A percentile compares a stretch with the other conserved stretches of the same genome.
phyloP scores from a whole-genome alignment of 73 alveolate species.

The Loxodes magnus region DNA sequence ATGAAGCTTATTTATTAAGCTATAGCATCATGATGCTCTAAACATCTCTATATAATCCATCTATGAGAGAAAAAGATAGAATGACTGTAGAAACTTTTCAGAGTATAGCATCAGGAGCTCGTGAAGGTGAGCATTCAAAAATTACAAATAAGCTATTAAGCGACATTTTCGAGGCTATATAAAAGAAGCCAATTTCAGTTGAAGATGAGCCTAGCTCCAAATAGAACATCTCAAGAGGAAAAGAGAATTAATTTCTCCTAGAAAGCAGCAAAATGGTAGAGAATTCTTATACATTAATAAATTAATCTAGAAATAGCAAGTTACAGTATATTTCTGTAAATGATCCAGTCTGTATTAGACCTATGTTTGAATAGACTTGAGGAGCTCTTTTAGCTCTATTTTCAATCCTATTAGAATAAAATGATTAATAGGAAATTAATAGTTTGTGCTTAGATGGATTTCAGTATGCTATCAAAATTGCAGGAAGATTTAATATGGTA shows the following conservation, averaged over 20 bases:
- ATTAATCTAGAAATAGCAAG: constrained; percentile 21
- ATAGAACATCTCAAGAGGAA: constrained; percentile 39
- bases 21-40: constrained; percentile 89
- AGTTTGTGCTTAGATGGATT: constrained; percentile 49
- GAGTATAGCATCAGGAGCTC: constrained; percentile 49
- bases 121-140: constrained; percentile 50
- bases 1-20: constrained; percentile 67
- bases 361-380: constrained; percentile 50
- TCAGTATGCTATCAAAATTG: constrained; percentile 41
- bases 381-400: constrained; percentile 58
- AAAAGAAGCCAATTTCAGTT: constrained; percentile 76
- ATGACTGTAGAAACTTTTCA: constrained; percentile 65
- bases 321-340: constrained; percentile 14
- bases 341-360: constrained; percentile 33
- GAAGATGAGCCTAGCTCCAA: constrained; percentile 77
- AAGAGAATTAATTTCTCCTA: constrained; percentile 55
- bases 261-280: constrained; percentile 71
- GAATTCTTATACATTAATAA: constrained; percentile 56
- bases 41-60: constrained; percentile 82
- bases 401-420: constrained; percentile 51
- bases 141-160: constrained; percentile 51
- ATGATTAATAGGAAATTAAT: constrained; percentile 28
- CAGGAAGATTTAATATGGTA: constrained; percentile 39
- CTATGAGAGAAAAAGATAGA: constrained; percentile 40
- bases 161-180: constrained; percentile 63